Evolutionary conservation across 2,329 filamentous ascomycete genomes (phyloP).

Genomic region (Ophiostoma populinum): DNA sequence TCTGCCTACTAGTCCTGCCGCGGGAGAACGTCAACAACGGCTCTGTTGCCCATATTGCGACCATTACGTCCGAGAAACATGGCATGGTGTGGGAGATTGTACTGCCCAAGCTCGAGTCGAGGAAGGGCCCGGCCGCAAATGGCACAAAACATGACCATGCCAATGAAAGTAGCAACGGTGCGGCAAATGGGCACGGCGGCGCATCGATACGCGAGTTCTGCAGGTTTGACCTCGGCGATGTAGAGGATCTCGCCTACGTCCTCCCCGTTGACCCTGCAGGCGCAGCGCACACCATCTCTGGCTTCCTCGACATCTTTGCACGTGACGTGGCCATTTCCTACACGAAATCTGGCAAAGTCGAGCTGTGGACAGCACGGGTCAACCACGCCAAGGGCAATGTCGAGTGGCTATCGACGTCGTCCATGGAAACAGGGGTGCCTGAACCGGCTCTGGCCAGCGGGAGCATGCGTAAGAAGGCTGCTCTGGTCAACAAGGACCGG

Average conservation of each 20-base stretch:
- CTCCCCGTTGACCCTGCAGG: constrained; percentile 79
- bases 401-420: constrained; percentile 70
- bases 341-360: constrained; percentile 53
- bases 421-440: constrained; percentile 58
- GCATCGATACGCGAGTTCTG: constrained; percentile 47
- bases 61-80: constrained; percentile 59
- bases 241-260: constrained; percentile 45
- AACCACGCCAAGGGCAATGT: constrained; percentile 40
- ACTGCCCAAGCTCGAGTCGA: constrained; percentile 30
- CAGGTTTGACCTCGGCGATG: constrained; percentile 46
- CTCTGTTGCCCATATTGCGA: constrained; percentile 55
- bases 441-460: constrained; percentile 67
- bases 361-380: constrained; percentile 73
- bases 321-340: constrained; percentile 78
- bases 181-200: constrained; percentile 16
- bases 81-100: constrained; percentile 69
- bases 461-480: constrained; percentile 73
- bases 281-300: constrained; percentile 49
- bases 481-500: constrained; percentile 56
- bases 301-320: constrained; percentile 73
- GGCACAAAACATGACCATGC: no score
- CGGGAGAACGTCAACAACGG: constrained; percentile 37
- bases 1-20: constrained; percentile 66
- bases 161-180: constrained; percentile 11
- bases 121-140: not conserved